phyloP scores from a whole-genome alignment of 257 asterid species.

The Lycium barbarum region DNA sequence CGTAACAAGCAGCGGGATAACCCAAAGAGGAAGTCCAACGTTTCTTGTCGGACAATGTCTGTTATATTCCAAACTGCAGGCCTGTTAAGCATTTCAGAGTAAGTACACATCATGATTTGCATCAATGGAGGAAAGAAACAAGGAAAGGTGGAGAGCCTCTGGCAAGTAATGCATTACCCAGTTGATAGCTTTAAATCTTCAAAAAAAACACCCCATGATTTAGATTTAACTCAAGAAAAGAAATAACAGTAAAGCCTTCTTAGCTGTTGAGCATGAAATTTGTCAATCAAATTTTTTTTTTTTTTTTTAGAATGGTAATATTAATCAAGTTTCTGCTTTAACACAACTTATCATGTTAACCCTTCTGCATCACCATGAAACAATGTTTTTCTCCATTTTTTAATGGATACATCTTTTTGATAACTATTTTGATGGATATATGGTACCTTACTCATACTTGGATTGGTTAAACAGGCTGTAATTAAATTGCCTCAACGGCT shows the following conservation, averaged over 20 bases:
- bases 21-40: constrained; percentile 37
- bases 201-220: neutral
- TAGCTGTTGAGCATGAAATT: neutral
- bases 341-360: neutral
- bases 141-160: constrained; percentile 12
- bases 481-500: neutral
- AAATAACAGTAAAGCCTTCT: neutral
- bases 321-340: neutral
- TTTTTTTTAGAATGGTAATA: no score
- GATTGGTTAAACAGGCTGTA: constrained; percentile 21
- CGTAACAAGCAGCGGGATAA: constrained; percentile 49
- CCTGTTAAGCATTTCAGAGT: constrained; percentile 44
- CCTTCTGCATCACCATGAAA: neutral
- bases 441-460: neutral
- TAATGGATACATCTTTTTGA: neutral
- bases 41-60: constrained; percentile 39
- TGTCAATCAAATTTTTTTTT: neutral
- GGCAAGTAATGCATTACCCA: constrained; percentile 5
- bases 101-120: constrained; percentile 30
- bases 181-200: neutral
- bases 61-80: constrained; percentile 55
- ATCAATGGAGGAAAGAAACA: constrained; percentile 19
- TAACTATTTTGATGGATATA: neutral
- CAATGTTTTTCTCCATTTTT: neutral
- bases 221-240: constrained; percentile 3